phyloP scores from a whole-genome alignment of 768 basidiomycete genomes.

The Trametes coccinea region DNA sequence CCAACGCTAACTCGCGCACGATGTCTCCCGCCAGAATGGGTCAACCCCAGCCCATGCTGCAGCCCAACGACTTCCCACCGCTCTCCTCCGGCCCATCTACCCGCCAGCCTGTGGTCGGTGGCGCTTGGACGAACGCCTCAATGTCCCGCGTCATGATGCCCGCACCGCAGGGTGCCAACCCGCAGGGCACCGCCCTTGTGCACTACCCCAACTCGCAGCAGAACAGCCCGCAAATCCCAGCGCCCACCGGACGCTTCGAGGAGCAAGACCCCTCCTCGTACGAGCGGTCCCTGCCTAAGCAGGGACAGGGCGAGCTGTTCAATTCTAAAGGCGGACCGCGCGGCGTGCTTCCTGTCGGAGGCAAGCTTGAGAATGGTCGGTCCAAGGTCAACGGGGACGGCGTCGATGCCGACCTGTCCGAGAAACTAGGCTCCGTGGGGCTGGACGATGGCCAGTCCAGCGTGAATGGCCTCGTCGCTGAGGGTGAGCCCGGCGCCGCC shows the following conservation, averaged over 20 bases:
- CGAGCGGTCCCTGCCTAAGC: slow-evolving; percentile 50
- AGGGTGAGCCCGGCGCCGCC: background rate
- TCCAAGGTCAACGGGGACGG: slow-evolving; percentile 1
- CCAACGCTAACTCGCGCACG: slow-evolving; percentile 36
- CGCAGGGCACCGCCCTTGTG: slow-evolving; percentile 37
- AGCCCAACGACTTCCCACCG: slow-evolving; percentile 72
- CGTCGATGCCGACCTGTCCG: slow-evolving; percentile 1
- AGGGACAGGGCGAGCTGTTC: slow-evolving; percentile 36
- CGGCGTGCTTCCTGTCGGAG: background rate
- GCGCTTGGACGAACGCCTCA: slow-evolving; percentile 71
- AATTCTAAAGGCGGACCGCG: slow-evolving; percentile 35
- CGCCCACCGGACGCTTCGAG: slow-evolving; percentile 36
- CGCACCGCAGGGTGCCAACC: slow-evolving; percentile 26
- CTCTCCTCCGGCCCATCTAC: slow-evolving; percentile 44
- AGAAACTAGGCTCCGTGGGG: slow-evolving; percentile 14
- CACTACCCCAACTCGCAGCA: slow-evolving; percentile 37
- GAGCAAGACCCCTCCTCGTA: slow-evolving; percentile 46
- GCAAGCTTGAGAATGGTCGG: slow-evolving; percentile 1
- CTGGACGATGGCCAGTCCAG: slow-evolving; percentile 6
- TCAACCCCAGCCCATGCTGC: slow-evolving; percentile 41
- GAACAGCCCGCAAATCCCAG: slow-evolving; percentile 25
- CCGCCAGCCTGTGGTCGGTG: slow-evolving; percentile 52
- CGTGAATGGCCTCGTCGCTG: background rate
- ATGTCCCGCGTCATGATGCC: slow-evolving; percentile 51
- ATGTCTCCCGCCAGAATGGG: slow-evolving; percentile 40